A percentile compares a stretch with the other conserved stretches of the same genome.
Evolutionary conservation across 768 basidiomycete genomes (phyloP).

Genomic region (Pleurotus cornucopiae): DNA sequence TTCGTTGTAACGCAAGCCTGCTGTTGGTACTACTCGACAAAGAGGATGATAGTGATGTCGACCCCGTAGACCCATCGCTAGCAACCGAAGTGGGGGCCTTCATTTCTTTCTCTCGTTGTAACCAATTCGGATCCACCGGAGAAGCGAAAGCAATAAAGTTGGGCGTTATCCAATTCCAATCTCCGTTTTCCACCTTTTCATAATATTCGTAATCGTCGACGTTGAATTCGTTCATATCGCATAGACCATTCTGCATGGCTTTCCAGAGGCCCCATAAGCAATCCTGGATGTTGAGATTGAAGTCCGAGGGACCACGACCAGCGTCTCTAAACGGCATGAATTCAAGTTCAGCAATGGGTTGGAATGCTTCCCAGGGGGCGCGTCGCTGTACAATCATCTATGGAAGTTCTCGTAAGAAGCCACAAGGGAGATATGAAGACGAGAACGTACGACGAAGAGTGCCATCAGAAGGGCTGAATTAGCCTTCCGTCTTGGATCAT

Average conservation of each 20-base stretch:
- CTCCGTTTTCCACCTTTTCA: slow-evolving; percentile 93
- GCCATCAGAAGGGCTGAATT: slow-evolving; percentile 95
- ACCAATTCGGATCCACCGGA: slow-evolving; percentile 76
- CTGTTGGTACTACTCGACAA: slow-evolving; percentile 28
- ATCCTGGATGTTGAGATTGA: slow-evolving; percentile 90
- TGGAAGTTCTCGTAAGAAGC: slow-evolving; percentile 12
- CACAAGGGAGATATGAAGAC: slow-evolving; percentile 4
- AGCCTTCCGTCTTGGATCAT: slow-evolving; percentile 82
- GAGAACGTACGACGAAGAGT: slow-evolving; percentile 75
- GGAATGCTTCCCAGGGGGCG: slow-evolving; percentile 92
- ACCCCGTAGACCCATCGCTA: slow-evolving; percentile 15
- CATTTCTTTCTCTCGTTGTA: slow-evolving; percentile 71
- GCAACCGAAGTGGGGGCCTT: slow-evolving; percentile 32
- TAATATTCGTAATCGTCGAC: slow-evolving; percentile 91
- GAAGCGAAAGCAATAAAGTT: slow-evolving; percentile 94
- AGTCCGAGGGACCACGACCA: slow-evolving; percentile 87
- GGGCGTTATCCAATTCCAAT: slow-evolving; percentile 95
- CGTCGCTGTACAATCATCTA: slow-evolving; percentile 92
- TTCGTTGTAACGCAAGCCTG: slow-evolving; percentile 62
- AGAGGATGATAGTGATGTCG: slow-evolving; percentile 17
- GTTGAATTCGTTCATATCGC: slow-evolving; percentile 92
- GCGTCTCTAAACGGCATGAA: slow-evolving; percentile 97
- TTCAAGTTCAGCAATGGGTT: slow-evolving; percentile 87
- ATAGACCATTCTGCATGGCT: slow-evolving; percentile 86
- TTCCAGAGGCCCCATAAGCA: slow-evolving; percentile 88